A percentile compares a stretch with the other conserved stretches of the same genome.
Conservation (phyloP, 805 yeast species). For the Starmerella khaoyaiensis region DNA sequence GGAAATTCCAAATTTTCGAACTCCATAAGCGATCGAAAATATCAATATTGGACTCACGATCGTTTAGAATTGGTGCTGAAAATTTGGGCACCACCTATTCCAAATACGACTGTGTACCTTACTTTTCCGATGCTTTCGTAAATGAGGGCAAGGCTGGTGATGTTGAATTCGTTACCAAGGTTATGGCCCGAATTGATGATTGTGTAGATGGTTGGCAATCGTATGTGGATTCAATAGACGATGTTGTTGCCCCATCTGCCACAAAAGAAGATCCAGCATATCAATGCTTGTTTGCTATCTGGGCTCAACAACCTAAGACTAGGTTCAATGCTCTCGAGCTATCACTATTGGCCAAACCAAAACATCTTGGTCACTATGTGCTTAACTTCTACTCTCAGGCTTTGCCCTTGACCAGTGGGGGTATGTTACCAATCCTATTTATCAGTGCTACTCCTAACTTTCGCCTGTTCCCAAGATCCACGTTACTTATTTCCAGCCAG, state of each 20-base stretch:
- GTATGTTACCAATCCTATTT: slow-evolving; percentile 52
- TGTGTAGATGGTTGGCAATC: slow-evolving; percentile 77
- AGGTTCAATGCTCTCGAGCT: slow-evolving; percentile 9
- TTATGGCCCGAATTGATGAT: slow-evolving; percentile 48
- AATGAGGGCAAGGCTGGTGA: slow-evolving; percentile 18
- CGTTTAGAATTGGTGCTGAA: slow-evolving; percentile 62
- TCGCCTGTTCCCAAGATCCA: slow-evolving; percentile 39
- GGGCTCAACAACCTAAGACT: slow-evolving; percentile 26
- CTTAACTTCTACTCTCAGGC: slow-evolving; percentile 35
- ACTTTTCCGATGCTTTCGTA: slow-evolving; percentile 73
- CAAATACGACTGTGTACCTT: slow-evolving; percentile 70
- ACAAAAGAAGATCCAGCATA: slow-evolving; percentile 6
- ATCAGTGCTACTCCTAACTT: slow-evolving; percentile 45
- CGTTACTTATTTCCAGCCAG: slow-evolving; percentile 42
- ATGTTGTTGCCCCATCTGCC: slow-evolving; percentile 33
- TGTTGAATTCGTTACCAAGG: background rate
- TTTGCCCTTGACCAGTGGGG: slow-evolving; percentile 48
- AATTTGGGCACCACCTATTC: slow-evolving; percentile 69
- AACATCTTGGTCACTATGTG: slow-evolving; percentile 36
- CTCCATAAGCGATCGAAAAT: slow-evolving; percentile 57
- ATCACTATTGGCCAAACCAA: slow-evolving; percentile 55
- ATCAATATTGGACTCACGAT: slow-evolving; percentile 46
- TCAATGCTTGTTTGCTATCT: slow-evolving; percentile 33
- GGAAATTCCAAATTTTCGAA: slow-evolving; percentile 90
- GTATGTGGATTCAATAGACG: slow-evolving; percentile 40